These are phyloP conservation scores for Aspergillus baeticus DNA, from an alignment of 495 filamentous ascomycete species.

Conservation along the genomic window DNA sequence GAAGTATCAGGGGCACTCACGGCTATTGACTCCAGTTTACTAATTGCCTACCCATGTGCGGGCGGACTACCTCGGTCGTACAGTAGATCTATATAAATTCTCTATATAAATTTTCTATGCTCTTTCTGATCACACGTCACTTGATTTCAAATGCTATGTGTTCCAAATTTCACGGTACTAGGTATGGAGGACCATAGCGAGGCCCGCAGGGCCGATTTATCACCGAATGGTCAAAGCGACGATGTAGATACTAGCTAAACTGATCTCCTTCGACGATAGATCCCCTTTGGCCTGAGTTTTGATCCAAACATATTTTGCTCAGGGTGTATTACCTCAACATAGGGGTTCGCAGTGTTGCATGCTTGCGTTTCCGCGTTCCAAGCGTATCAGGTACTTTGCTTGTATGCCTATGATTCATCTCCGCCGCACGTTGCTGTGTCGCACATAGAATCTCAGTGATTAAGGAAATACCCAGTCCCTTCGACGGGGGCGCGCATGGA, in stretches of 20 bases:
- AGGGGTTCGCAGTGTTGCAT: not conserved
- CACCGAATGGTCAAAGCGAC: too few relatives aligned
- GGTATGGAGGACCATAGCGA: too few relatives aligned
- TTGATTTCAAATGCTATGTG: too few relatives aligned
- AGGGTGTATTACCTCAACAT: not conserved
- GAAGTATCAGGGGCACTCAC: not conserved
- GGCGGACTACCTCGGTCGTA: slow-evolving; percentile 5
- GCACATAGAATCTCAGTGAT: not conserved
- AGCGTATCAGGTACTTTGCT: not conserved
- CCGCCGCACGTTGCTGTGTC: not conserved
- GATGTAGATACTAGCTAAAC: too few relatives aligned
- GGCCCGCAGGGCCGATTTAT: too few relatives aligned
- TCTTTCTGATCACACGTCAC: not conserved
- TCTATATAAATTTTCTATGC: not conserved
- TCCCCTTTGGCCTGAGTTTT: too few relatives aligned
- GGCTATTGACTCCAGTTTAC: too few relatives aligned
- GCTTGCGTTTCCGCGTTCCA: not conserved
- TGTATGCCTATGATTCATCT: not conserved
- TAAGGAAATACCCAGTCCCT: not conserved
- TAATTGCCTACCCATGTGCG: slow-evolving; percentile 2
- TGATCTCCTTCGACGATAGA: too few relatives aligned
- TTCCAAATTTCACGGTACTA: too few relatives aligned
- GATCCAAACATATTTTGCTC: too few relatives aligned
- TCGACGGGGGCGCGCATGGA: not conserved
- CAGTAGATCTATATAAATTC: not conserved